Conservation (phyloP, 2,329 filamentous ascomycete species). For the Cladophialophora yegresii region DNA sequence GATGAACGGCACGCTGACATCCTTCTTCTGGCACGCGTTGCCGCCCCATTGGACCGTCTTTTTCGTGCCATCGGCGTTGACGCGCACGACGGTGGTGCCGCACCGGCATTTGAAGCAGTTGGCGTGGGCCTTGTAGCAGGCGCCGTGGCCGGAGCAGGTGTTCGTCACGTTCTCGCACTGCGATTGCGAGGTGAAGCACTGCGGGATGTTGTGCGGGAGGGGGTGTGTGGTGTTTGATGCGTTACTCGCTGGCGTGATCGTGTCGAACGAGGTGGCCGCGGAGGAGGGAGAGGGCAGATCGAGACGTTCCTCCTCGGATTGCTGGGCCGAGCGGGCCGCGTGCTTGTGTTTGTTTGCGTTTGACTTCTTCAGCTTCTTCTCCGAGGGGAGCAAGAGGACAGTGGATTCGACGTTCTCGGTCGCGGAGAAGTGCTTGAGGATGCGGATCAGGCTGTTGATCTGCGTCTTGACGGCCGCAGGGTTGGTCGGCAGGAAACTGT, state of each 20-base stretch:
- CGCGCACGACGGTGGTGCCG: constrained; percentile 56
- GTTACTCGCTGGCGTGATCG: constrained; percentile 39
- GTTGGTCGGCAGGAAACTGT: constrained; percentile 44
- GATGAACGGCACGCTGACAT: constrained; percentile 87
- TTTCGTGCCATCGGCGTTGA: constrained; percentile 52
- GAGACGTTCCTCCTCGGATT: constrained; percentile 31
- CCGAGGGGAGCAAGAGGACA: constrained; percentile 56
- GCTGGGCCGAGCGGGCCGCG: constrained; percentile 21
- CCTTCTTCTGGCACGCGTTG: constrained; percentile 83
- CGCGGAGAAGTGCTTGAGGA: constrained; percentile 52
- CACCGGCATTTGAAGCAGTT: constrained; percentile 81
- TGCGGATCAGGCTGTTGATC: constrained; percentile 29
- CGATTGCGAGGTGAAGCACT: constrained; percentile 72
- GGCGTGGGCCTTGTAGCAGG: constrained; percentile 68
- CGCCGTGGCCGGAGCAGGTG: constrained; percentile 80
- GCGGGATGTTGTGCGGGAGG: constrained; percentile 57
- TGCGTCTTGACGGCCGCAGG: constrained; percentile 39
- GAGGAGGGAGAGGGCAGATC: constrained; percentile 42
- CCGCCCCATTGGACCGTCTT: constrained; percentile 80
- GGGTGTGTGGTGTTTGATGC: constrained; percentile 38
- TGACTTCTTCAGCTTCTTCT: constrained; percentile 14
- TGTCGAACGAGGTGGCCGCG: constrained; percentile 41
- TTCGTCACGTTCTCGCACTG: constrained; percentile 70
- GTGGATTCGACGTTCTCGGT: constrained; percentile 59
- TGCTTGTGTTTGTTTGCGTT: constrained; percentile 27